phyloP scores from a whole-genome alignment of 2,329 filamentous ascomycete species.

The Alternaria dauci region DNA sequence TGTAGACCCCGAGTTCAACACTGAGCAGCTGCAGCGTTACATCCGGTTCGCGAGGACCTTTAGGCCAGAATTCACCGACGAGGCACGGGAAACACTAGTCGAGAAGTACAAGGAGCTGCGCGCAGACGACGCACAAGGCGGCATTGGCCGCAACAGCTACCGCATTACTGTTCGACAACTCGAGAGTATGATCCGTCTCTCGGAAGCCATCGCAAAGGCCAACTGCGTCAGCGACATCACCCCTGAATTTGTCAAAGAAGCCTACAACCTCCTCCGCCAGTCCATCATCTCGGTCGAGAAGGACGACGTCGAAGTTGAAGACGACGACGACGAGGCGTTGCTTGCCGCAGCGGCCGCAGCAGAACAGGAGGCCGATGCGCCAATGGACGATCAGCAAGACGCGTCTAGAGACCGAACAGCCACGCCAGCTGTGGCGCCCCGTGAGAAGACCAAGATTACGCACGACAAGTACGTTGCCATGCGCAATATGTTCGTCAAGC shows the following conservation, averaged over 20 bases:
- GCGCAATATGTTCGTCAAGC: conserved; percentile 82
- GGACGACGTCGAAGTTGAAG: conserved; percentile 94
- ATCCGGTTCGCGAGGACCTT: conserved; percentile 97
- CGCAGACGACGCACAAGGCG: conserved; percentile 91
- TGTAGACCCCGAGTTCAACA: conserved; percentile 91
- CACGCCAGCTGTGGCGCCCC: conserved; percentile 49
- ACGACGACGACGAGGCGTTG: conserved; percentile 72
- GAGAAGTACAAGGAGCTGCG: conserved; percentile 95
- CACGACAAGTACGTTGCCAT: conserved; percentile 95
- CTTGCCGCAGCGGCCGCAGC: conserved; percentile 61
- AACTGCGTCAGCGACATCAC: conserved; percentile 94
- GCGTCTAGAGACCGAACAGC: conserved; percentile 46
- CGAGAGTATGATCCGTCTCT: conserved; percentile 93
- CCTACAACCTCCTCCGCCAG: conserved; percentile 88
- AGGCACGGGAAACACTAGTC: conserved; percentile 85
- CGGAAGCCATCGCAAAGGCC: conserved; percentile 97
- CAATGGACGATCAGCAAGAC: conserved; percentile 47
- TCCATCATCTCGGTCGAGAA: conserved; percentile 98
- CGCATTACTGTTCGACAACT: conserved; percentile 96
- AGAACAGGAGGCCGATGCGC: conserved; percentile 53
- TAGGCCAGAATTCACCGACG: conserved; percentile 87
- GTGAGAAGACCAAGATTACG: conserved; percentile 83
- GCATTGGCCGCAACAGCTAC: conserved; percentile 93
- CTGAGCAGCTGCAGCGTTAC: conserved; percentile 94
- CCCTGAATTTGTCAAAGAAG: conserved; percentile 86